These are phyloP conservation scores for Alternaria ethzedia DNA, from an alignment of 2,329 filamentous ascomycete genomes.

Conservation along the genomic window DNA sequence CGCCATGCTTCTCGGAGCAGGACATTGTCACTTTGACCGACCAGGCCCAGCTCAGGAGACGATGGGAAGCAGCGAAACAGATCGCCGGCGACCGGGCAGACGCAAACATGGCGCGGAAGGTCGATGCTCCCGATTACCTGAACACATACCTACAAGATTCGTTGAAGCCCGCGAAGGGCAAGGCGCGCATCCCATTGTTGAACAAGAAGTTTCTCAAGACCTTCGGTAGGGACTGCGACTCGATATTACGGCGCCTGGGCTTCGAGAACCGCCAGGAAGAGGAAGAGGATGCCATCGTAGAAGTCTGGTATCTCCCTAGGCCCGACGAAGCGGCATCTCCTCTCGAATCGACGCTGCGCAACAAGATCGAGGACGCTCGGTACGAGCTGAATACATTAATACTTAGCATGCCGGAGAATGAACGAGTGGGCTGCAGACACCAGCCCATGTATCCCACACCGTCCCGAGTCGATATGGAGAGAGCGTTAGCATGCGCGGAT, in stretches of 20 bases:
- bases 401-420: conserved; percentile 43
- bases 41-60: conserved; percentile 56
- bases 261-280: conserved; percentile 54
- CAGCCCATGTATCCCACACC: conserved; percentile 39
- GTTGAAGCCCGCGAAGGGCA: conserved; percentile 57
- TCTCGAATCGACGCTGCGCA: conserved; percentile 31
- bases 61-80: conserved; percentile 61
- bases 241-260: conserved; percentile 63
- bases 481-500: conserved; percentile 45
- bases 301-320: conserved; percentile 44
- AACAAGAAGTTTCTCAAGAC: conserved; percentile 70
- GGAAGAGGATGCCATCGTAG: conserved; percentile 40
- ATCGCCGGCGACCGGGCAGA: conserved; percentile 62
- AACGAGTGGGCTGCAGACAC: conserved; percentile 40
- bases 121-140: conserved; percentile 64
- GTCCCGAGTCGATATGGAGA: conserved; percentile 50
- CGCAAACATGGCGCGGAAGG: conserved; percentile 57
- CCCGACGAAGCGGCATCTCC: conserved; percentile 28
- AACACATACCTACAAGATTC: conserved; percentile 67
- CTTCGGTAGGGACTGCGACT: conserved; percentile 67
- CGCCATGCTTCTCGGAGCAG: conserved; percentile 58
- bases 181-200: conserved; percentile 61
- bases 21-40: conserved; percentile 63
- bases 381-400: conserved; percentile 64
- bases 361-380: conserved; percentile 63